Conservation (phyloP, 495 filamentous ascomycete species). For the Margaritispora aquatica region DNA sequence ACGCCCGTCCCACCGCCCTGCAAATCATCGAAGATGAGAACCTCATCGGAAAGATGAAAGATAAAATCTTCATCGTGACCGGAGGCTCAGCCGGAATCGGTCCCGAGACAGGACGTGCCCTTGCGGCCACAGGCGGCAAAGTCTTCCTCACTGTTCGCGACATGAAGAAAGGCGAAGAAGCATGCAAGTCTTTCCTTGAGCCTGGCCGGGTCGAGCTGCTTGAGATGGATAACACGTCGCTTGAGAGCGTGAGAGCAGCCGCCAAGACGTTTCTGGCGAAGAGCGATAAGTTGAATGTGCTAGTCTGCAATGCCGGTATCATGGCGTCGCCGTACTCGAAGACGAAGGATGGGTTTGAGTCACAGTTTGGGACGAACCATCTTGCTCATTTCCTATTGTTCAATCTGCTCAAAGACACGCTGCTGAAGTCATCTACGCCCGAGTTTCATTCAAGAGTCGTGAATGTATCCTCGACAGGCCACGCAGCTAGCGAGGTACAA, state of each 20-base stretch:
- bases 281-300: conserved; percentile 33
- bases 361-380: conserved; percentile 66
- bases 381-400: conserved; percentile 62
- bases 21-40: conserved; percentile 45
- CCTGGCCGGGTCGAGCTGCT: conserved; percentile 29
- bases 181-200: conserved; percentile 24
- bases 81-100: conserved; percentile 48
- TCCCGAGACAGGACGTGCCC: conserved; percentile 40
- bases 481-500: conserved; percentile 32
- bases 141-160: conserved; percentile 39
- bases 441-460: conserved; percentile 30
- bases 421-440: conserved; percentile 43
- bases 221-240: conserved; percentile 29
- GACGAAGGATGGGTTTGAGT: conserved; percentile 60
- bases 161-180: conserved; percentile 32
- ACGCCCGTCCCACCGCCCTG: conserved; percentile 49
- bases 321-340: conserved; percentile 39
- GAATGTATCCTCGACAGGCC: conserved; percentile 31
- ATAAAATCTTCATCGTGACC: conserved; percentile 46
- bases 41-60: conserved; percentile 31
- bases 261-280: conserved; percentile 23
- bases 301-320: conserved; percentile 57
- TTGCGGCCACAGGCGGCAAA: conserved; percentile 40
- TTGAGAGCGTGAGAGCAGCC: conserved; percentile 25
- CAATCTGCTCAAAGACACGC: conserved; percentile 50